phyloP scores from a whole-genome alignment of 2,329 filamentous ascomycete genomes.

The Sclerotinia minor region DNA sequence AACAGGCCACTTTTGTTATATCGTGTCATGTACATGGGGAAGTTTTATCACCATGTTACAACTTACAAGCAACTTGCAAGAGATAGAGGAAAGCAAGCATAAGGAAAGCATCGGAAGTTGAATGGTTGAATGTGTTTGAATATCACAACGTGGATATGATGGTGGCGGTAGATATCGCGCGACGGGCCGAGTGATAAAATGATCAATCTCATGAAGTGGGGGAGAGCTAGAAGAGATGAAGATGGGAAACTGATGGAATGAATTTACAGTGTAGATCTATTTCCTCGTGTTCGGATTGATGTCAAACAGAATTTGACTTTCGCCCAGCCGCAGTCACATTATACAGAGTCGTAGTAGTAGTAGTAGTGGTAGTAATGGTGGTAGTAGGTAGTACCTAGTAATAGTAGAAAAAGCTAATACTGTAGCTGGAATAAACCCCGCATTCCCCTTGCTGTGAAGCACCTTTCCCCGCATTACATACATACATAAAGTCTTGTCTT shows the following conservation, averaged over 20 bases:
- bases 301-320: no score
- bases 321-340: no score
- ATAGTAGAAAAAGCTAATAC: no score
- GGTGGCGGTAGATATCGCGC: background rate
- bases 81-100: background rate
- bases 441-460: background rate
- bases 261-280: background rate
- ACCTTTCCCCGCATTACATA: slow-evolving; percentile 13
- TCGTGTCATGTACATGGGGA: background rate
- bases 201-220: no score
- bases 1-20: slow-evolving; percentile 3
- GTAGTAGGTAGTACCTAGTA: no score
- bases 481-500: no score
- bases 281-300: background rate
- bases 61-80: no score
- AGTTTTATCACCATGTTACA: background rate
- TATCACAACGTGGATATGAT: background rate
- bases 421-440: slow-evolving; percentile 1
- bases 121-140: no score
- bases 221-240: no score
- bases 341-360: no score
- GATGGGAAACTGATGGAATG: background rate
- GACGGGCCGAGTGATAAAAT: background rate
- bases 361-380: no score
- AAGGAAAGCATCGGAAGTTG: no score